A percentile compares a stretch with the other conserved stretches of the same genome.
Conservation (phyloP, 2,329 filamentous ascomycete genomes). For the Cladosporium sp. region DNA sequence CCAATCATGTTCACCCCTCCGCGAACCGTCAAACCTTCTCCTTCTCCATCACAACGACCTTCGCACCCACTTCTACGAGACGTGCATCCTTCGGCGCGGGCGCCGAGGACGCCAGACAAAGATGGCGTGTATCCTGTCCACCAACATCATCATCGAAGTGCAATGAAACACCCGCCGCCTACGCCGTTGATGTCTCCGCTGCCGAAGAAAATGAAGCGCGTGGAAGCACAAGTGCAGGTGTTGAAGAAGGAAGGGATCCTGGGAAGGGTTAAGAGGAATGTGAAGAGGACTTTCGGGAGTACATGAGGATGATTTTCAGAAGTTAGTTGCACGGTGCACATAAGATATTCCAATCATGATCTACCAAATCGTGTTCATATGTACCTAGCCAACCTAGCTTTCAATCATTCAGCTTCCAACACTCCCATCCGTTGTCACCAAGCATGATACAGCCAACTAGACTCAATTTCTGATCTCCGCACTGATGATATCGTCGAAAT, state of each 20-base stretch:
- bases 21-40: not conserved
- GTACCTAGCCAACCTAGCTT: no score
- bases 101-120: not conserved
- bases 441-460: no score
- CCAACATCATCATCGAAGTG: not conserved
- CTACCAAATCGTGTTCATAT: no score
- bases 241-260: not conserved
- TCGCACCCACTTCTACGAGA: not conserved
- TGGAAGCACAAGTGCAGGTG: not conserved
- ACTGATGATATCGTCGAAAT: no score
- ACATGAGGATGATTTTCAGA: no score
- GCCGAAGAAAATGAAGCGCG: not conserved
- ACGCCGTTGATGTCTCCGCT: not conserved
- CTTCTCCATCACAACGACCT: not conserved
- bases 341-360: no score
- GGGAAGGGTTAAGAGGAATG: not conserved
- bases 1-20: slow-evolving; percentile 39
- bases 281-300: slow-evolving; percentile 1
- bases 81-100: not conserved
- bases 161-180: not conserved
- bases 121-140: not conserved
- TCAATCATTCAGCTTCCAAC: no score
- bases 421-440: no score
- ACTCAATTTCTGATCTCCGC: no score
- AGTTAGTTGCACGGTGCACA: no score